Evolutionary conservation across 345 rosid genomes (phyloP).

Genomic region (Odontarrhena argentea): DNA sequence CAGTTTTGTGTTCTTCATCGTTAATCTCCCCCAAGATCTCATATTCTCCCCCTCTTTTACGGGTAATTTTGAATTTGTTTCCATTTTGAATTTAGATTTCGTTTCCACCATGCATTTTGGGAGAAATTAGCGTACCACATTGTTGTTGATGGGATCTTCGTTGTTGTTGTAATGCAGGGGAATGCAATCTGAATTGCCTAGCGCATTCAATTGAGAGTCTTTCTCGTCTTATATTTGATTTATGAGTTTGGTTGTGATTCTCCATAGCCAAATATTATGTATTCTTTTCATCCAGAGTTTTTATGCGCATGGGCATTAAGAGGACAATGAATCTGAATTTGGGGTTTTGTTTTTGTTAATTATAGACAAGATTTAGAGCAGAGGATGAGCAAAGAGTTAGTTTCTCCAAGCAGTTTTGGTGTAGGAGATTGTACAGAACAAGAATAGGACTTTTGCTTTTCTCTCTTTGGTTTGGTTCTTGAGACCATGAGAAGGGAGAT

Average conservation of each 20-base stretch:
- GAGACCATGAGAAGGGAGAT: conserved; percentile 47
- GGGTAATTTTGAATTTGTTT: background rate
- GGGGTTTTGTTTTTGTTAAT: background rate
- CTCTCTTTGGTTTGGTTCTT: background rate
- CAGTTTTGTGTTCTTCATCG: background rate
- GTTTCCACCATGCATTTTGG: background rate
- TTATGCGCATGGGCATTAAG: too few relatives aligned
- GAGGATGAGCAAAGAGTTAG: background rate
- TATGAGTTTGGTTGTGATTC: too few relatives aligned
- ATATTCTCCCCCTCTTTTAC: background rate
- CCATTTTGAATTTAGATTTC: background rate
- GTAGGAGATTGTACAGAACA: background rate
- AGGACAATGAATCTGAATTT: background rate
- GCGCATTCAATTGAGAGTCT: too few relatives aligned
- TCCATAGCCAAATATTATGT: too few relatives aligned
- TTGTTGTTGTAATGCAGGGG: background rate
- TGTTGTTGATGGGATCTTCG: too few relatives aligned
- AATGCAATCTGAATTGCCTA: background rate
- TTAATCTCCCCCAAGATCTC: background rate
- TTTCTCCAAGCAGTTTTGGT: too few relatives aligned
- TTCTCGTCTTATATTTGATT: background rate
- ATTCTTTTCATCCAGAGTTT: too few relatives aligned
- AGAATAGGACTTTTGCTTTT: background rate
- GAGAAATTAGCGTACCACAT: too few relatives aligned
- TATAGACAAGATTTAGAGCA: background rate